These are phyloP conservation scores for Melaleuca quinquenervia DNA, from an alignment of 345 rosid genomes.

Conservation along the genomic window DNA sequence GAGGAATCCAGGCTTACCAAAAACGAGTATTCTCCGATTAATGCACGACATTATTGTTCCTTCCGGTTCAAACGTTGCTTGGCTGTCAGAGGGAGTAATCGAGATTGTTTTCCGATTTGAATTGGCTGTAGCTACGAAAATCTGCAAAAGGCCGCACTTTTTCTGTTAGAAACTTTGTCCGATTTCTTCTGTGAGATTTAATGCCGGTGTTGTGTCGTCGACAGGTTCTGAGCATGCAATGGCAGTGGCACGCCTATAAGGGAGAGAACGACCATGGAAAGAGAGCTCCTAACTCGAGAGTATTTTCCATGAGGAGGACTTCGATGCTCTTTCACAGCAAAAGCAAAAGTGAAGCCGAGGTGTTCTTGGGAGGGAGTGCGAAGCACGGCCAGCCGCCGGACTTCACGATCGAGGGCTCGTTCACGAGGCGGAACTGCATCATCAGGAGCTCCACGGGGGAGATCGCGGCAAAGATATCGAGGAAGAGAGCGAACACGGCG, in stretches of 20 bases:
- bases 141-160: not conserved
- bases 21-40: not conserved
- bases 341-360: slow-evolving; percentile 20
- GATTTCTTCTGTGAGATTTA: not conserved
- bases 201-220: not conserved
- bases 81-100: not conserved
- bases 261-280: slow-evolving; percentile 15
- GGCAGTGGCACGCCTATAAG: slow-evolving; percentile 34
- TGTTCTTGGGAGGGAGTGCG: slow-evolving; percentile 15
- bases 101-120: not conserved
- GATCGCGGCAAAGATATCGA: slow-evolving; percentile 8
- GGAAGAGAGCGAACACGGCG: slow-evolving; percentile 25
- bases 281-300: not conserved
- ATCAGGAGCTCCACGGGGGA: slow-evolving; percentile 10
- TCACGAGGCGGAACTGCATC: slow-evolving; percentile 21
- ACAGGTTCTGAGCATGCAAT: slow-evolving; percentile 32
- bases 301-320: slow-evolving; percentile 34
- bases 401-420: slow-evolving; percentile 30
- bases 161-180: not conserved
- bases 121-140: not conserved
- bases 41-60: not conserved
- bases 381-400: slow-evolving; percentile 8
- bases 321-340: slow-evolving; percentile 3
- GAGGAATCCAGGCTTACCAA: not conserved
- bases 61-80: not conserved